Evolutionary conservation across 371 early-diverging fungal genomes (phyloP), one percentile per base, ranked within the genome.

Genomic region (Enteropsectra breve): DNA sequence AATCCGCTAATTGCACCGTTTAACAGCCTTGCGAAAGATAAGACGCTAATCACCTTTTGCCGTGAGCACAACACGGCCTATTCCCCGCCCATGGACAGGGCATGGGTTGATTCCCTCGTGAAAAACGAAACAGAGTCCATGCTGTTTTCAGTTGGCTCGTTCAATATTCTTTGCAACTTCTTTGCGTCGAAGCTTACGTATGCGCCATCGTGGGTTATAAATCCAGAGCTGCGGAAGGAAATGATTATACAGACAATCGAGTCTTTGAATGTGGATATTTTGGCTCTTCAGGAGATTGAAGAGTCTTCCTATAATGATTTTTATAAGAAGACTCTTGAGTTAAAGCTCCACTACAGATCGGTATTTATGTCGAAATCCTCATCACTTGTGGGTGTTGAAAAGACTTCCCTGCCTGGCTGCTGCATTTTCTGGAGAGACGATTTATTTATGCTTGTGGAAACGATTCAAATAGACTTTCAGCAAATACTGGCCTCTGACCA

Each of bases 201-300:
- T 82, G 89, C 91, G 21, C 96, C 98, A 11, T 86, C 89, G 2
- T 96, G 94, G 93, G 91, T 90, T 0, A 82, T 97, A 57, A 81
- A 82, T 0, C 91, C 92, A 89, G 89, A 91, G 24, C 88, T 88
- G 76, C 88, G 98, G 62, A 87, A 86, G 70, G 92, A 92, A 60
- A 82, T 84, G 15, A 84, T 97, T 50, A 74, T 92, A 50, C 84
- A 88, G 23, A 94, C 94, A 72, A 86, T 94, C 32, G 66, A 86
- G 18, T 84, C 84, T 15, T 88, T 86, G 72, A 86, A 87, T 69
- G 84, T 92, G 0, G 96, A 97, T 77, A 86, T 96, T 63, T 76
- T 95, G 13, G 93, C 92, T 74, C 79, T 97, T 55, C 97, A 93
- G 84, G 91, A 88, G 72, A 66, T 77, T 50, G 74, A 74, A 46